Base-by-base conservation (phyloP, 2,329 filamentous ascomycete species). In the Scytalidium sp. region DNA sequence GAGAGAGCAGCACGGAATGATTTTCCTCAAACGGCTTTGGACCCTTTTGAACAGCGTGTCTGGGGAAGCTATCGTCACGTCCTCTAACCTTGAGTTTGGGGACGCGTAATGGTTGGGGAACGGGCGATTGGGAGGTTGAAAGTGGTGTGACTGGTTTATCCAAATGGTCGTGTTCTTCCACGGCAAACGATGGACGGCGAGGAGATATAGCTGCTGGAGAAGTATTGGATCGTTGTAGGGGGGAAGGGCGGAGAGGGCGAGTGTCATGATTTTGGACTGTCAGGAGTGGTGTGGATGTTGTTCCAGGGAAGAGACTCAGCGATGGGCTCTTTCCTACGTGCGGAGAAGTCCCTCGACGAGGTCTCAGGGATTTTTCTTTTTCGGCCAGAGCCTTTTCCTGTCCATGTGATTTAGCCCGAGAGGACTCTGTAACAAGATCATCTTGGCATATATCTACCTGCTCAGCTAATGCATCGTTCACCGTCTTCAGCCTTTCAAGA, bases 401-500 rank as follows among this genome's bases (percentile, higher is more conserved):
- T 49, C 59, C 29, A 25, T 41, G 40, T 41, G 22, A 50, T 62
- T 56, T 61, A 52, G 48, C 54, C 23, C 46, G 49, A 19, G 11
- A 17, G 10, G 3, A 19, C 4, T 19, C 13, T 40, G 3, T 46
- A 27, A 7, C n/a, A 20, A 13, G 11, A 40, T 10, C 39, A 46
- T n/a, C 9, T n/a, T 46, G n/a, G 21, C 25, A 39, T 21, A 39
- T 25, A 15, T 47, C 19, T 45, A 64, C 65, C 57, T 66, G 73
- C 64, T 60, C 65, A 60, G 56, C 60, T 43, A 70, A 59, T 45
- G 70, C 68, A 50, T 76, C 74, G 46, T 76, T 76, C 36, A 79
- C 75, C 19, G 73, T 75, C 55, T 76, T 80, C 1, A 88, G 67
- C 50, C 75, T 80, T 47, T 81, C 75, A 11, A 84, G 63, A 0